Evolutionary conservation across 495 filamentous ascomycete species (phyloP).

Genomic region (Aspergillus haitiensis): DNA sequence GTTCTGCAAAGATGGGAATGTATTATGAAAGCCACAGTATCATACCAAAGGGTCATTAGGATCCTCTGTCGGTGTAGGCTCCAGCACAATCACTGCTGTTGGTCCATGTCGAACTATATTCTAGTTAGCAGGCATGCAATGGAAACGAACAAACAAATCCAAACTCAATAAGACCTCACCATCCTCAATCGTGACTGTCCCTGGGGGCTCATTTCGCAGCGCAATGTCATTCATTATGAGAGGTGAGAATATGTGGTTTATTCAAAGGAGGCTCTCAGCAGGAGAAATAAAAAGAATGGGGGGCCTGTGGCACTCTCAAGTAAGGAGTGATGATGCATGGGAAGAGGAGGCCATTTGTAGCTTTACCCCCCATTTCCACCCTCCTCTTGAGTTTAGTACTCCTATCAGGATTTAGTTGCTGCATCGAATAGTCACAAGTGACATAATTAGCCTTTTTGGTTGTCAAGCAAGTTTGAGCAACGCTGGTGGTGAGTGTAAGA

Average conservation of each 20-base stretch:
- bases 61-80: slow-evolving; percentile 8
- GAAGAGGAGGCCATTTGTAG: background rate
- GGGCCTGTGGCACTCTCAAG: background rate
- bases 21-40: background rate
- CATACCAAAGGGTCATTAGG: slow-evolving; percentile 10
- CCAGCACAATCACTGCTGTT: slow-evolving; percentile 3
- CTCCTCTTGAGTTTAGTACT: too few species aligned
- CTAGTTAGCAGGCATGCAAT: background rate
- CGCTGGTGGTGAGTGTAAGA: too few species aligned
- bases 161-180: background rate
- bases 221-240: background rate
- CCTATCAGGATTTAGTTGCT: too few species aligned
- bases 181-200: slow-evolving; percentile 10
- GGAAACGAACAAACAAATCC: background rate
- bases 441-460: too few species aligned
- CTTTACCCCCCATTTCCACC: background rate
- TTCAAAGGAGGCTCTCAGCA: background rate
- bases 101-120: background rate
- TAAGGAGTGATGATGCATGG: background rate
- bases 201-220: background rate
- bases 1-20: background rate
- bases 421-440: too few species aligned
- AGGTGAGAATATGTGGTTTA: background rate
- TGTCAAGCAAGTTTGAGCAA: too few species aligned
- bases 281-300: background rate